Percentiles rank a stretch among this genome's conserved stretches.
phyloP scores from a whole-genome alignment of 176 grass and related monocot genomes.

The Tillandsia leiboldiana region DNA sequence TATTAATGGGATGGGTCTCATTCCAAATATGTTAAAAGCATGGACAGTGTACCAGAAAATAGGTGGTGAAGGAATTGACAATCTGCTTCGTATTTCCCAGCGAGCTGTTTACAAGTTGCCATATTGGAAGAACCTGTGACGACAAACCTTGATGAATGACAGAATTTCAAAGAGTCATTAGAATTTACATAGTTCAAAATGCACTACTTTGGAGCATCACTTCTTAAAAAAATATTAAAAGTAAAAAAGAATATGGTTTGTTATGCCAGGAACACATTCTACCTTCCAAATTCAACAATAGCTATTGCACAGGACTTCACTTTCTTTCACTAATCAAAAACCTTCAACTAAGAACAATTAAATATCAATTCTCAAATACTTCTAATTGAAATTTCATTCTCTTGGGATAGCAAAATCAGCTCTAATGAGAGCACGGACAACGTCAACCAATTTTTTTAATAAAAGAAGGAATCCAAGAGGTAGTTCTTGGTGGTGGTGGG shows the following conservation, averaged over 20 bases:
- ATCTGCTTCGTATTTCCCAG: slow-evolving; percentile 25
- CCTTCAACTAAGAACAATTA: not conserved
- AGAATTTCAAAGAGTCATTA: not conserved
- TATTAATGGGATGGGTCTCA: not conserved
- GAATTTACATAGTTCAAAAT: slow-evolving; percentile 12
- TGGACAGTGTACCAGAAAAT: slow-evolving; percentile 18
- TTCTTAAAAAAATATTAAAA: slow-evolving; percentile 10
- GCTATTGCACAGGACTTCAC: not conserved
- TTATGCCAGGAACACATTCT: slow-evolving; percentile 19
- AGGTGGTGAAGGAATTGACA: slow-evolving; percentile 21
- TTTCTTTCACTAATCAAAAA: slow-evolving; percentile 3
- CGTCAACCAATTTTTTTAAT: not conserved
- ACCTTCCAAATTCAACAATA: slow-evolving; percentile 11
- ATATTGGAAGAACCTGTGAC: slow-evolving; percentile 2
- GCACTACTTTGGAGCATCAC: slow-evolving; percentile 8
- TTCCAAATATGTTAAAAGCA: slow-evolving; percentile 1
- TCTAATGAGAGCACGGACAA: not conserved
- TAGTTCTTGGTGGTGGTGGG: not conserved
- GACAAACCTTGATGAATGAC: not conserved
- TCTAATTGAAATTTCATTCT: not conserved
- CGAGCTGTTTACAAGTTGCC: not conserved
- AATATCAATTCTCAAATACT: not conserved
- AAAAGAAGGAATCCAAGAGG: not conserved
- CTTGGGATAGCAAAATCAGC: not conserved
- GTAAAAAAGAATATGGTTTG: not conserved